These are phyloP conservation scores for Brettanomyces nanus DNA, from an alignment of 805 yeast genomes.

Conservation along the genomic window DNA sequence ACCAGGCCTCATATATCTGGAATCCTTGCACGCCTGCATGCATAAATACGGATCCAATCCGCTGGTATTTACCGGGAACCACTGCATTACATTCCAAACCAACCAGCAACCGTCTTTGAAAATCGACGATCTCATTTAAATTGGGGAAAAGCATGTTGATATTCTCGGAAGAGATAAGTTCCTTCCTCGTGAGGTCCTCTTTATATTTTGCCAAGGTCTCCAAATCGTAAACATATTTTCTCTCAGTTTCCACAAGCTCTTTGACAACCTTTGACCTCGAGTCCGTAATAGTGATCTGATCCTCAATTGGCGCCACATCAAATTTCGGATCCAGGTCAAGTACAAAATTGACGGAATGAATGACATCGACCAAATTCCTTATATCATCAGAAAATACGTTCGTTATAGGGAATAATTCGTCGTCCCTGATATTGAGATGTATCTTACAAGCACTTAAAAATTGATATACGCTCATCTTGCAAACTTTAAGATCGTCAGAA, in stretches of 20 bases:
- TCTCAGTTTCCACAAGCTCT: conserved; percentile 83
- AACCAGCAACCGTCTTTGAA: conserved; percentile 80
- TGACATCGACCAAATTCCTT: conserved; percentile 64
- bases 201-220: conserved; percentile 66
- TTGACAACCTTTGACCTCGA: conserved; percentile 69
- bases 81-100: conserved; percentile 84
- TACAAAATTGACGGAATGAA: conserved; percentile 62
- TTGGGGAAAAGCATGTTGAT: conserved; percentile 81
- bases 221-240: conserved; percentile 87
- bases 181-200: conserved; percentile 56
- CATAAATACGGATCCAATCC: conserved; percentile 82
- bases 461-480: conserved; percentile 85
- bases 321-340: conserved; percentile 42
- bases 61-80: conserved; percentile 65
- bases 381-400: conserved; percentile 82
- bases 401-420: conserved; percentile 80
- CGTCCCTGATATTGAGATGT: conserved; percentile 66
- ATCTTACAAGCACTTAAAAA: conserved; percentile 81
- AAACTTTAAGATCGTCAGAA: conserved; percentile 73
- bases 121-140: conserved; percentile 73
- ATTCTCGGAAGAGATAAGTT: conserved; percentile 68
- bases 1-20: conserved; percentile 89
- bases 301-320: conserved; percentile 15
- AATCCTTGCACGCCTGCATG: conserved; percentile 77
- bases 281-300: conserved; percentile 33